Evolutionary conservation across 768 basidiomycete genomes (phyloP), one percentile per base, ranked within the genome.

Genomic region (Lentinus tigrinus): DNA sequence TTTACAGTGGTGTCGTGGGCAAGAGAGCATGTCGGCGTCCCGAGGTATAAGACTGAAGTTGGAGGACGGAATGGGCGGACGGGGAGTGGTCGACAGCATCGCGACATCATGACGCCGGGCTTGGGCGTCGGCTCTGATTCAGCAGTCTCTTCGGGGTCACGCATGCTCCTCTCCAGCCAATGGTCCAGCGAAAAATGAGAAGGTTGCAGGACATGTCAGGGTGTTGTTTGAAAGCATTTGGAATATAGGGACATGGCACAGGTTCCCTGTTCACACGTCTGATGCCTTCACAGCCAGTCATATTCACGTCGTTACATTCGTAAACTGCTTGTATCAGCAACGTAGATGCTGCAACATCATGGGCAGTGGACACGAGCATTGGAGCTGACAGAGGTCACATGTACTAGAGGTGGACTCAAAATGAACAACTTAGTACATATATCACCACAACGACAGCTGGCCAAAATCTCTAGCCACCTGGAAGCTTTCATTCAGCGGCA

Each of bases 21-120:
- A 52, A 52, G 52, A 46, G 4, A 50, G 27, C 63, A 67, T 67
- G 38, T 48, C n/a, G 27, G 42, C 43, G 34, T 16, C 37, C 23
- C 26, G 53, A 31, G 37, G 23, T 58, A 58, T 56, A 59, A 57
- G 54, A 51, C 38, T 21, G 39, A 8, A 17, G 24, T 31, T 14
- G 43, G 50, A 55, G 27, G 37, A 31, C 51, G 52, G 56, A 62
- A 63, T 63, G 54, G 51, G 47, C 57, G 48, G 26, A 47, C 52
- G 38, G 44, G 38, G 62, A 58, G 54, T 59, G 58, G 54, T 46
- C 54, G 52, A 54, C 63, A 58, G 47, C 51, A 64, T 64, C 28
- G 53, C 62, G 60, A 52, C 57, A 54, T 61, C 51, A 58, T 52
- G 52, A 40, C 48, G 40, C 39, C 50, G 53, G 28, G 47, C 47